A percentile compares a stretch with the other conserved stretches of the same genome.
These are phyloP conservation scores for Emericellopsis atlantica DNA, from an alignment of 2,329 filamentous ascomycete species.

Conservation along the genomic window DNA sequence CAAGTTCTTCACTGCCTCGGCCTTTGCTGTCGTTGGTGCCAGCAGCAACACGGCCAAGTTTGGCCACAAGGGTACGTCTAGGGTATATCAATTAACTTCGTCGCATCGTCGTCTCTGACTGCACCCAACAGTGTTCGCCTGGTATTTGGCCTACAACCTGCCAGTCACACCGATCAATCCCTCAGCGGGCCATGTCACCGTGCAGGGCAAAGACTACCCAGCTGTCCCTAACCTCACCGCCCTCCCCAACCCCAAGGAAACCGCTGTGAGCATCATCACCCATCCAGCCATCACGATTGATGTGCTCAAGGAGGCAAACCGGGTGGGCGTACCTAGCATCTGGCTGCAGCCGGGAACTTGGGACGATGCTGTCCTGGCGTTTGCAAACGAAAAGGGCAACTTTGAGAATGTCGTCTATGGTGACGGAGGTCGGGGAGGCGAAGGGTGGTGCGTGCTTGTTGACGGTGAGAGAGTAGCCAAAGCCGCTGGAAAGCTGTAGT, in stretches of 20 bases:
- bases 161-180: constrained; percentile 80
- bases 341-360: constrained; percentile 91
- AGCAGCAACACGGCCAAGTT: constrained; percentile 77
- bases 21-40: constrained; percentile 83
- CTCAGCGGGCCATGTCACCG: constrained; percentile 47
- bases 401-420: constrained; percentile 62
- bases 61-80: constrained; percentile 58
- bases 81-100: not conserved
- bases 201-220: constrained; percentile 41
- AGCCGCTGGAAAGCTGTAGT: constrained; percentile 38
- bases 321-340: constrained; percentile 58
- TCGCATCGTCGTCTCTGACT: not conserved
- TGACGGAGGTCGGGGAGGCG: constrained; percentile 49
- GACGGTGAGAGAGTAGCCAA: constrained; percentile 59
- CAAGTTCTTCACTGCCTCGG: constrained; percentile 66
- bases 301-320: constrained; percentile 65
- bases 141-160: constrained; percentile 71
- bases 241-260: constrained; percentile 54
- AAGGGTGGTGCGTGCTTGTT: constrained; percentile 82
- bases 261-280: constrained; percentile 77
- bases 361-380: constrained; percentile 61
- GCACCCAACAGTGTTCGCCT: constrained; percentile 58
- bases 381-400: constrained; percentile 42
- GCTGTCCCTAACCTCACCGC: constrained; percentile 54
- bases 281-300: constrained; percentile 65